phyloP scores from a whole-genome alignment of 768 basidiomycete species.

The Daedaleopsis nitida region DNA sequence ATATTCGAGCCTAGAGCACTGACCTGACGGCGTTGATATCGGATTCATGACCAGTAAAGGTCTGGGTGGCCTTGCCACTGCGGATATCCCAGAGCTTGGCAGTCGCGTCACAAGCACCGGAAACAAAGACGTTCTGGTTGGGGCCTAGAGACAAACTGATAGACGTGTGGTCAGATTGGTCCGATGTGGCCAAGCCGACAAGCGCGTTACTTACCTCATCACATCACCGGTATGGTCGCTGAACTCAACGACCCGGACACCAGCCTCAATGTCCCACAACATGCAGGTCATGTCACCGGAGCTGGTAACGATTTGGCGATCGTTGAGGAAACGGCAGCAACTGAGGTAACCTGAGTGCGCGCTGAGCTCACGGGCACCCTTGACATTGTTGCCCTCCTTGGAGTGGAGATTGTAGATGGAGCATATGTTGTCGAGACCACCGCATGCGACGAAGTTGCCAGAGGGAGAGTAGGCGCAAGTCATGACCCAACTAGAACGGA shows the following conservation, averaged over 20 bases:
- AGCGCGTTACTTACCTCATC: slow-evolving; percentile 75
- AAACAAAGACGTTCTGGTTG: slow-evolving; percentile 95
- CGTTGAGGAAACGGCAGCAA: slow-evolving; percentile 98
- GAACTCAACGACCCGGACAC: slow-evolving; percentile 96
- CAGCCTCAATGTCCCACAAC: slow-evolving; percentile 99
- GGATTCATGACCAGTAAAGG: slow-evolving; percentile 97
- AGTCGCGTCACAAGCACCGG: slow-evolving; percentile 97
- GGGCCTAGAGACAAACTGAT: slow-evolving; percentile 89
- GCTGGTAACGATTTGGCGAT: slow-evolving; percentile 96
- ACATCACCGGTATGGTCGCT: slow-evolving; percentile 99
- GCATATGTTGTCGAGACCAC: slow-evolving; percentile 98
- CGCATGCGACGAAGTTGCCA: slow-evolving; percentile 97
- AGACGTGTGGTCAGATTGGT: neutral
- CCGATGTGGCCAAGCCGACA: neutral
- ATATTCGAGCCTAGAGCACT: slow-evolving; percentile 36
- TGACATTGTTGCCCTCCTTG: slow-evolving; percentile 72
- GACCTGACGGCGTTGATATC: slow-evolving; percentile 99
- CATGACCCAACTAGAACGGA: slow-evolving; percentile 99
- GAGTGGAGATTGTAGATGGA: slow-evolving; percentile 95
- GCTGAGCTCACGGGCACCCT: slow-evolving; percentile 92
- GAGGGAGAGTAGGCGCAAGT: slow-evolving; percentile 98
- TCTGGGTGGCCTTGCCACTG: slow-evolving; percentile 96
- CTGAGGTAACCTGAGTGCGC: slow-evolving; percentile 98
- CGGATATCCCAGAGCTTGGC: slow-evolving; percentile 99
- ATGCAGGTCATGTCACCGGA: slow-evolving; percentile 99